Base-by-base conservation (phyloP, 2,329 filamentous ascomycete genomes). In the Davidsoniella neocaledoniae region DNA sequence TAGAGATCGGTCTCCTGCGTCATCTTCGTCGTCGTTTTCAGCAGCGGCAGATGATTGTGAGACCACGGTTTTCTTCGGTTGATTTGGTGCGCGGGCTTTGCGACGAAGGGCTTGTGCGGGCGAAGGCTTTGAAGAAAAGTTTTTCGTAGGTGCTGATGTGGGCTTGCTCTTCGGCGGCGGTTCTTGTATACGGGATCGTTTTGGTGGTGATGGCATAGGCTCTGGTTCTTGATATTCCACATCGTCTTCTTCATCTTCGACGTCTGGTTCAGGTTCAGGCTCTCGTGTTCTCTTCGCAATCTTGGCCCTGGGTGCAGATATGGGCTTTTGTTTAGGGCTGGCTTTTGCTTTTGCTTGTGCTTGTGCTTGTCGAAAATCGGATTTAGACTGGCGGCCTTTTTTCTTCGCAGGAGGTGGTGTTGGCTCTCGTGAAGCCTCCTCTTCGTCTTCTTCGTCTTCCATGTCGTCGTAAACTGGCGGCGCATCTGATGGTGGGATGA, bases 1-100 rank as follows among this genome's bases (percentile, higher is more conserved):
- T 12, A 68, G 61, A 0, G 68, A 71, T 6, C 68, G 66, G 36
- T 75, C 73, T 2, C 63, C 66, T 2, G 66, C 62, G 3, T 62
- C 62, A 26, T 53, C 43, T 10, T 51, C 39, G 9, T 53, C 52
- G 21, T 56, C 57, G 3, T 58, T 54, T 25, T 42, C 33, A 38
- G 7, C 7, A 17, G 46, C 46, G n/a, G 39, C 39, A 16, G 46
- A 43, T 16, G 46, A 37, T 21, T 19, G 17, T 5, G 46, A 6
- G 6, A 16, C 25, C 3, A 16, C 9, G 1, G 21, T 33, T 42
- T 46, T 52, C 41, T 52, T 52, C 4, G 26, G 14, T 19, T 16
- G n/a, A 2, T n/a, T 36, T 6, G 46, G 36, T 3, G 43, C 51
- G 2, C 51, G 36, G 9, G 43, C 43, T 33, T 46, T 49, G 36